Percentiles rank a stretch among this genome's conserved stretches.
Evolutionary conservation across 2,329 filamentous ascomycete species (phyloP).

Genomic region (Claviceps arundinis): DNA sequence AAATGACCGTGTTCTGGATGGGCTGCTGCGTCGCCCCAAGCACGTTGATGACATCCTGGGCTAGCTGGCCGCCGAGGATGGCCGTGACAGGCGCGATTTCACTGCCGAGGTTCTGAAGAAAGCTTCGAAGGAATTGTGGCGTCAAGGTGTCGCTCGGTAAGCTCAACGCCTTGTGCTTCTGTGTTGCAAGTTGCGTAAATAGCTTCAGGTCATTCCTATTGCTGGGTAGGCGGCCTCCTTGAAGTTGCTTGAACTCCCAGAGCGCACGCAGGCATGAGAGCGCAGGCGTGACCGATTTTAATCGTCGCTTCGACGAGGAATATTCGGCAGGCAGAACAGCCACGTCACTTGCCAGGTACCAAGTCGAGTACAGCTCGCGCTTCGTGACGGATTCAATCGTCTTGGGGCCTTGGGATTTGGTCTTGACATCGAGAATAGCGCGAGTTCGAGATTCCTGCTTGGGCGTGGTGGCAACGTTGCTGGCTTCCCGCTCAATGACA

Average conservation of each 20-base stretch:
- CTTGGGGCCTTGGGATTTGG: slow-evolving; percentile 55
- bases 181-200: slow-evolving; percentile 67
- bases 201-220: slow-evolving; percentile 53
- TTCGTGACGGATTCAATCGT: slow-evolving; percentile 79
- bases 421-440: slow-evolving; percentile 56
- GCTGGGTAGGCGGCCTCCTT: slow-evolving; percentile 39
- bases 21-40: slow-evolving; percentile 84
- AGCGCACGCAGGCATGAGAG: slow-evolving; percentile 78
- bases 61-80: slow-evolving; percentile 77
- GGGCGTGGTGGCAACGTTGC: slow-evolving; percentile 58
- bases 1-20: slow-evolving; percentile 86
- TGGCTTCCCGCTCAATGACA: slow-evolving; percentile 70
- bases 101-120: slow-evolving; percentile 72
- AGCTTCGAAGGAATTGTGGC: slow-evolving; percentile 64
- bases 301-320: slow-evolving; percentile 49
- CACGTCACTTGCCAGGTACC: slow-evolving; percentile 67
- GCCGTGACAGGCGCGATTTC: slow-evolving; percentile 81
- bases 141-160: slow-evolving; percentile 54
- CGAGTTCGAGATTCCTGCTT: slow-evolving; percentile 65
- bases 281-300: slow-evolving; percentile 66
- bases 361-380: slow-evolving; percentile 77
- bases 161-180: slow-evolving; percentile 63
- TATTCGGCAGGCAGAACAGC: slow-evolving; percentile 61
- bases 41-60: slow-evolving; percentile 96
- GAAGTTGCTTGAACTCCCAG: slow-evolving; percentile 61